Evolutionary conservation across 2,329 filamentous ascomycete species (phyloP), one percentile per base, ranked within the genome.

Genomic region (Aspergillus clavatus): DNA sequence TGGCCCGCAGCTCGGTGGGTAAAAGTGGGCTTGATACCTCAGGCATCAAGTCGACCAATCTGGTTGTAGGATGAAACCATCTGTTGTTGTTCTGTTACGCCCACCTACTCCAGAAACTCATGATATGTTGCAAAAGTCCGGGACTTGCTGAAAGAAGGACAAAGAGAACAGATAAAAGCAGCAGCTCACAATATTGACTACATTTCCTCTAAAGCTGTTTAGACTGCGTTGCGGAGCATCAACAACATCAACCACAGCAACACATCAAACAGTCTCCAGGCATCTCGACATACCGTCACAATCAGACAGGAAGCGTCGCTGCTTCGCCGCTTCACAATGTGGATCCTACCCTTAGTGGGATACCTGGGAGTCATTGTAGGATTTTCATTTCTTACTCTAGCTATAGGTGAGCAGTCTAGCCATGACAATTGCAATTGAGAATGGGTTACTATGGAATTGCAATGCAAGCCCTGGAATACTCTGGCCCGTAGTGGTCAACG

Each of bases 331-430:
- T 35, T 29, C 43, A 80, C 53, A 54, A 96, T 97, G 93, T 97
- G 90, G 89, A 89, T 98, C 74, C 75, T 98, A 62, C 90, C 91
- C 60, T 74, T 97, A 35, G 75, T 98, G 60, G 93, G 93, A 61
- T 96, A 95, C 63, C 69, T 89, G 26, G 93, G 93, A 62, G 82
- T 94, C 56, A 72, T 89, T 52, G 74, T 95, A 50, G 91, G 91
- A 66, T 98, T 98, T 74, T 82, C 81, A 61, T 97, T 98, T 72
- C 76, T 98, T 56, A 97, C 93, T 16, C 78, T 98, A 50, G 89
- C 91, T 45, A 97, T 98, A 63, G 87, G 86, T 88, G 55, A 42
- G 46, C 42, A 27, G 31, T 26, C 12, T 22, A 31, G 48, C 40
- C 10, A 21, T 31, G 39, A n/a, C 8, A 35, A 16, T 21, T 18